These are phyloP conservation scores for Aspergillus fijiensis DNA, from an alignment of 2,329 filamentous ascomycete species.

Conservation along the genomic window DNA sequence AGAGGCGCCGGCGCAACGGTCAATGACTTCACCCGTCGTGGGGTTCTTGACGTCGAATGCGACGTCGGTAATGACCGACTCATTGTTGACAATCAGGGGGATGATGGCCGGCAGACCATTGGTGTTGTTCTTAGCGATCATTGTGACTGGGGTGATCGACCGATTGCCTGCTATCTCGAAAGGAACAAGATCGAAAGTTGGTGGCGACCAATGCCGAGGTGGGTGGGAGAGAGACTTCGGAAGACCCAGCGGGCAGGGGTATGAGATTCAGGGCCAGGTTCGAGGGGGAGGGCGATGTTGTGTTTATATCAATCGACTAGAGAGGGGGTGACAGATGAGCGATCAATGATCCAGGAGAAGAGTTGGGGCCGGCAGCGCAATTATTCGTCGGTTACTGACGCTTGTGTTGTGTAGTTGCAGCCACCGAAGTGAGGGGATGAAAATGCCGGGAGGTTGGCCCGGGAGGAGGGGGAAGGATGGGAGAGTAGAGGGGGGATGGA, in stretches of 20 bases:
- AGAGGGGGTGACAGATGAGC: background rate
- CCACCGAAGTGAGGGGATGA: conserved; percentile 16
- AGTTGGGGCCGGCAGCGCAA: background rate
- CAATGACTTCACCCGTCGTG: conserved; percentile 51
- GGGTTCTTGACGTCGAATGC: conserved; percentile 58
- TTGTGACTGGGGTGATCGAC: conserved; percentile 1
- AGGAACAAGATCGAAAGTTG: background rate
- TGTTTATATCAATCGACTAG: background rate
- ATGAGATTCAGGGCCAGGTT: background rate
- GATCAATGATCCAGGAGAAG: conserved; percentile 1
- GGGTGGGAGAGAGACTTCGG: background rate
- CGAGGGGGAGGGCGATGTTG: background rate
- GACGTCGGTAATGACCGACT: conserved; percentile 40
- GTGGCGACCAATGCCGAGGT: background rate
- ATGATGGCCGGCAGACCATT: conserved; percentile 24
- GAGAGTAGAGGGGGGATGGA: conserved; percentile 5
- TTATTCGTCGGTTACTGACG: conserved; percentile 2
- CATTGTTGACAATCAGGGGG: conserved; percentile 47
- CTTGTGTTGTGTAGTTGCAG: conserved; percentile 6
- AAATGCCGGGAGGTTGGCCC: conserved; percentile 9
- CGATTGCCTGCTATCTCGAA: background rate
- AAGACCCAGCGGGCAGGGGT: background rate
- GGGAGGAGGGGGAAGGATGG: background rate
- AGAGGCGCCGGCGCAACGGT: conserved; percentile 59
- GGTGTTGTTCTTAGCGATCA: conserved; percentile 9